A percentile compares a stretch with the other conserved stretches of the same genome.
These are phyloP conservation scores for Hymenoscyphus infarciens DNA, from an alignment of 2,329 filamentous ascomycete genomes.

Conservation along the genomic window DNA sequence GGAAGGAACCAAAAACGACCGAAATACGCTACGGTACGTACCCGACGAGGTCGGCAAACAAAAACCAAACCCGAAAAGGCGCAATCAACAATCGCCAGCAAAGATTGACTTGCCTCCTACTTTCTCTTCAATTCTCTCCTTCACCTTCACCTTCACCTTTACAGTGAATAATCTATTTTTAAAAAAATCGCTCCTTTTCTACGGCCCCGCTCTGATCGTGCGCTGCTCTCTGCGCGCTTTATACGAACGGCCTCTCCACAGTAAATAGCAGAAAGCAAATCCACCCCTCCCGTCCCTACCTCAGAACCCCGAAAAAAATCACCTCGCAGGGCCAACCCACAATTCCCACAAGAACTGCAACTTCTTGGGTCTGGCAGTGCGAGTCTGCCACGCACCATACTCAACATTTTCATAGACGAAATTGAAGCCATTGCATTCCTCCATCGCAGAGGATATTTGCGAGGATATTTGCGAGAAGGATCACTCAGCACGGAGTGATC, in stretches of 20 bases:
- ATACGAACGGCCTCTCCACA: not conserved
- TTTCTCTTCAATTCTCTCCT: not conserved
- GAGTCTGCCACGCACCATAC: conserved; percentile 1
- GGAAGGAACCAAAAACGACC: not conserved
- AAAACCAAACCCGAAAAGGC: not conserved
- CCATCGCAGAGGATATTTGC: not conserved
- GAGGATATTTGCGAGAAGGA: not conserved
- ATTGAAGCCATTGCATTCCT: not conserved
- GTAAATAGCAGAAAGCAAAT: not conserved
- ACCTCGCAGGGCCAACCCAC: not conserved
- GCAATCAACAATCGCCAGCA: not conserved
- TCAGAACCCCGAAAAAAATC: not conserved
- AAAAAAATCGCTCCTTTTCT: not conserved
- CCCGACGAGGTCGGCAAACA: not conserved
- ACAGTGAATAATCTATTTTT: not conserved
- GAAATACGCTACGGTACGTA: not conserved
- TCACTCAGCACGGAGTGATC: not conserved
- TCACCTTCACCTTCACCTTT: not conserved
- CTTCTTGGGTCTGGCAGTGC: not conserved
- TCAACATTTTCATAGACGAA: not conserved
- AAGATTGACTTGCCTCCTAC: not conserved
- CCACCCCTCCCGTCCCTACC: not conserved
- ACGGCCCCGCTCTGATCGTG: not conserved
- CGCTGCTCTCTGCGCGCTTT: not conserved
- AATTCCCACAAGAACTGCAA: not conserved